Percentiles rank a stretch among this genome's conserved stretches.
These are phyloP conservation scores for Candida tropicalis DNA, from an alignment of 1,139 yeast species.

Conservation along the genomic window DNA sequence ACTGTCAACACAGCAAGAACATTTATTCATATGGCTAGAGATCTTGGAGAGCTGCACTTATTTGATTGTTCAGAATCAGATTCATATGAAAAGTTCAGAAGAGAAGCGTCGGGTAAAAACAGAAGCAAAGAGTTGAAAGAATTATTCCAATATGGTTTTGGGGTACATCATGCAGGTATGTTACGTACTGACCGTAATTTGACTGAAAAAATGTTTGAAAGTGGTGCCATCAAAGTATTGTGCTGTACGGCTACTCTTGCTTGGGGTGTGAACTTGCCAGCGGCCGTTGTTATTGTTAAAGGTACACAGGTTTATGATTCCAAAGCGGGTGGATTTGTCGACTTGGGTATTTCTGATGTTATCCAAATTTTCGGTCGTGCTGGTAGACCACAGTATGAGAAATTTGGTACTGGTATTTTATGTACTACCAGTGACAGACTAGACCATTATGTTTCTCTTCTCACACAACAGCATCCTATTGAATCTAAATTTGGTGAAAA, in stretches of 20 bases:
- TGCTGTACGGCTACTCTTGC: slow-evolving; percentile 98
- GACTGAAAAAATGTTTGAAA: slow-evolving; percentile 83
- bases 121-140: slow-evolving; percentile 82
- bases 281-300: slow-evolving; percentile 94
- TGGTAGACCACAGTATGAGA: slow-evolving; percentile 97
- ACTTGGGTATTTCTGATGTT: slow-evolving; percentile 93
- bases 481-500: slow-evolving; percentile 81
- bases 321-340: slow-evolving; percentile 91
- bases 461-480: slow-evolving; percentile 95
- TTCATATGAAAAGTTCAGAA: slow-evolving; percentile 47
- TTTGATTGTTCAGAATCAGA: slow-evolving; percentile 64
- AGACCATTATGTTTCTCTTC: slow-evolving; percentile 82
- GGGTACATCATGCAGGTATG: slow-evolving; percentile 98
- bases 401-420: slow-evolving; percentile 88
- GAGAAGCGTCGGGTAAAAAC: slow-evolving; percentile 70
- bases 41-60: slow-evolving; percentile 53
- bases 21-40: slow-evolving; percentile 69
- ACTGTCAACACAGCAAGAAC: slow-evolving; percentile 82
- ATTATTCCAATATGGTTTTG: slow-evolving; percentile 80
- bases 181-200: slow-evolving; percentile 85
- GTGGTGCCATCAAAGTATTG: slow-evolving; percentile 85
- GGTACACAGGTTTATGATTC: slow-evolving; percentile 97
- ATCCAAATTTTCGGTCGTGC: slow-evolving; percentile 99
- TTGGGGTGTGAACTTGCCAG: slow-evolving; percentile 99
- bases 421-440: slow-evolving; percentile 81